These are phyloP conservation scores for Malassezia psittaci DNA, from an alignment of 1,284 basidiomycete species.

Conservation along the genomic window DNA sequence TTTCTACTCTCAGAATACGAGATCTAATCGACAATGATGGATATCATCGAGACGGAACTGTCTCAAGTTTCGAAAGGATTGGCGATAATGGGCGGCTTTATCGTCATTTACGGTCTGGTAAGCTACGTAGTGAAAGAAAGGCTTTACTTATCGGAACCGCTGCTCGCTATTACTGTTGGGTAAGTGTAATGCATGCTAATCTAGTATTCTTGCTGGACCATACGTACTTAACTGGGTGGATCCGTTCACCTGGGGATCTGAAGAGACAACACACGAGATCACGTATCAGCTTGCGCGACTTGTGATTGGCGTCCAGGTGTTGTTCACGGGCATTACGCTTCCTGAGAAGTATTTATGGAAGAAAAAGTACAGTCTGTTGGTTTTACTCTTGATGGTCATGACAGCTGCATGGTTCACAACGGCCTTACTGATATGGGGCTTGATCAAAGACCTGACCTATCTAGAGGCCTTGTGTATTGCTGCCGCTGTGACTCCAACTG, in stretches of 20 bases:
- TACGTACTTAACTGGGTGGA: conserved; percentile 44
- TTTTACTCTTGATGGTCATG: conserved; percentile 49
- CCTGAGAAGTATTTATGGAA: conserved; percentile 45
- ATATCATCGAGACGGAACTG: conserved; percentile 34
- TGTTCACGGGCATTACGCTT: conserved; percentile 49
- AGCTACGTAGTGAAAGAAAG: conserved; percentile 41
- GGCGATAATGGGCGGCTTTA: conserved; percentile 40
- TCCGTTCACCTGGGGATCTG: conserved; percentile 31
- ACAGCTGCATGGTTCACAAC: conserved; percentile 49
- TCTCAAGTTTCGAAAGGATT: conserved; percentile 36
- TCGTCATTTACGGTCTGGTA: conserved; percentile 44
- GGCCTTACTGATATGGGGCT: conserved; percentile 44
- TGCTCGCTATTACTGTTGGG: conserved; percentile 36
- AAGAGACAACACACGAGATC: conserved; percentile 31
- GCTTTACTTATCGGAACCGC: conserved; percentile 42
- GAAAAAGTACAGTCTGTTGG: conserved; percentile 39
- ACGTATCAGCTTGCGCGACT: conserved; percentile 49
- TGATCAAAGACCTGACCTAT: conserved; percentile 47
- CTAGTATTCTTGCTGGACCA: conserved; percentile 37
- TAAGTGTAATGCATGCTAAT: not conserved
- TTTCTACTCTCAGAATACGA: too few relatives aligned
- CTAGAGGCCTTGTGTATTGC: conserved; percentile 48
- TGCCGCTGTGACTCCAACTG: conserved; percentile 50
- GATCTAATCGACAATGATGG: not conserved
- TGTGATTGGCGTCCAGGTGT: conserved; percentile 45